These are phyloP conservation scores for Yarrowia sp. DNA, from an alignment of 805 yeast genomes.

Conservation along the genomic window DNA sequence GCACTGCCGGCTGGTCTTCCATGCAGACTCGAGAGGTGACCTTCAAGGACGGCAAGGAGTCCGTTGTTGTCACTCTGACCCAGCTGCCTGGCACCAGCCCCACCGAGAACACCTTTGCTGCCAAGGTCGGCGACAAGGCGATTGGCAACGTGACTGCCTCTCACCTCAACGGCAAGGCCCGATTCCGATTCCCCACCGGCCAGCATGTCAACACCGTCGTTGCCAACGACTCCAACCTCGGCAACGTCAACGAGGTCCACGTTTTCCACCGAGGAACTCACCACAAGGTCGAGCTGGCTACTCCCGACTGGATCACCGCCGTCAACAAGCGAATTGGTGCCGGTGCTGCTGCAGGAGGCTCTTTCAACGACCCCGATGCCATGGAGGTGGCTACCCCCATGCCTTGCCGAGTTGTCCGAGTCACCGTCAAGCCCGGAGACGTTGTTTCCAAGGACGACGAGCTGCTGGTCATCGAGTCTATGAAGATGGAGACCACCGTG, in stretches of 20 bases:
- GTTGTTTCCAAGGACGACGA: conserved; percentile 36
- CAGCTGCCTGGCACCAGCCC: conserved; percentile 24
- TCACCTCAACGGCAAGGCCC: conserved; percentile 29
- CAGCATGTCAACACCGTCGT: conserved; percentile 35
- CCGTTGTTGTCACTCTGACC: conserved; percentile 27
- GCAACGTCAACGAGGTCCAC: conserved; percentile 31
- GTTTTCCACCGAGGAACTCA: conserved; percentile 37
- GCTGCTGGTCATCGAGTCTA: conserved; percentile 36
- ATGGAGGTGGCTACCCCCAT: conserved; percentile 99
- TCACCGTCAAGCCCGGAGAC: conserved; percentile 34
- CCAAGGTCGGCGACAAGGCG: conserved; percentile 22
- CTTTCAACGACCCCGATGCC: conserved; percentile 97
- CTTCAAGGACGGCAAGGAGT: conserved; percentile 27
- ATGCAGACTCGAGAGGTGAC: conserved; percentile 29
- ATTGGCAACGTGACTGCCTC: conserved; percentile 23
- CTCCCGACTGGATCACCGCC: conserved; percentile 36
- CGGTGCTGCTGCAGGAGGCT: conserved; percentile 84
- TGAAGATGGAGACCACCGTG: conserved; percentile 41
- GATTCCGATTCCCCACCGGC: conserved; percentile 30
- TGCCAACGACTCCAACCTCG: conserved; percentile 18
- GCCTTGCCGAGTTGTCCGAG: conserved; percentile 38
- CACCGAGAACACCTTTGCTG: conserved; percentile 23
- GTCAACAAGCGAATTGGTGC: conserved; percentile 55
- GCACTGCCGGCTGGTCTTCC: conserved; percentile 29
- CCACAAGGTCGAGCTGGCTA: conserved; percentile 32